Evolutionary conservation across 1,284 basidiomycete species (phyloP), one percentile per base, ranked within the genome.

Genomic region (Boletellus deceptivus): DNA sequence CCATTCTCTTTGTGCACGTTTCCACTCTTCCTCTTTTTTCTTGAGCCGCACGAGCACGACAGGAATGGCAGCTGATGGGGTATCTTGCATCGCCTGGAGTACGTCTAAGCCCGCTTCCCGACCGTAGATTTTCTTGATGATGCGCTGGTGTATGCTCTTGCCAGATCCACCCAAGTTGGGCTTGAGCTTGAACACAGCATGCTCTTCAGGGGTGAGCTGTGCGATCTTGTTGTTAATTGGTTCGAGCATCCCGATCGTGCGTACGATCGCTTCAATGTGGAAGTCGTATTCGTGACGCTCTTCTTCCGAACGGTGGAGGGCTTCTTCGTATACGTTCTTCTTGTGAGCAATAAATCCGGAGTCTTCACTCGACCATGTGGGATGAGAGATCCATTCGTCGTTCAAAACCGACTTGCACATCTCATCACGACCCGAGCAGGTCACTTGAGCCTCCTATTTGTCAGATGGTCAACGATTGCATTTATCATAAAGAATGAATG

Each of bases 241-340:
- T 64, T 99, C 96, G 24, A 99, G 85, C 59, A 94, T 79, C 7
- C 84, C 80, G 60, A 98, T 96, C 8, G 96, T 98, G 44, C 94
- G 88, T 18, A 88, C 79, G 62, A 98, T 92, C n/a, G 94, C 96
- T 67, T 98, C 96, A 62, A 98, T 93, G 70, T 99, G 93, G 75
- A 97, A 99, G 70, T 98, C 96, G 69, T 98, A 99, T 71, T 98
- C 96, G 72, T 98, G 96, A 10, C 96, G 85, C 70, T 99, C 97
- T 69, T 99, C 96, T 66, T 99, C 96, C 48, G 89, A 91, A 42
- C 94, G 89, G 72, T 98, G 95, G n/a, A 98, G 79, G 0, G 95
- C 95, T 64, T 98, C 96, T 67, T 98, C 96, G 70, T 92, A 98
- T 2, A 88, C 79, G 70, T 98, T 99, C 80, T 97, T 98, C 74